Base-by-base conservation (phyloP, 2,329 filamentous ascomycete genomes). In the Hypocreales sp. region DNA sequence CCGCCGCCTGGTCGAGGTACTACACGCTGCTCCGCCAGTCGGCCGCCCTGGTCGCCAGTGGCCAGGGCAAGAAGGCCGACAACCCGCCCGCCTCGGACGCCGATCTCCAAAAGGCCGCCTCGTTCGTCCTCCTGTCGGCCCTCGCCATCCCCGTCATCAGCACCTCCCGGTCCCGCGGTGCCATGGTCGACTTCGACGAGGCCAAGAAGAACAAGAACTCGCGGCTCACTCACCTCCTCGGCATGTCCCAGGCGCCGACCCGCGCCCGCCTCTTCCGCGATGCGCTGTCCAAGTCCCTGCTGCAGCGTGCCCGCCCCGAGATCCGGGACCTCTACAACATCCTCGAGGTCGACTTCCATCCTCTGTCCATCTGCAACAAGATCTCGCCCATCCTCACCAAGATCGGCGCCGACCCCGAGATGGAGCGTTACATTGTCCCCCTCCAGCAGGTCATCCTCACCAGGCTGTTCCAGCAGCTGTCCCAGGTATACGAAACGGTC, bases 111-210 rank as follows among this genome's bases (percentile, higher is more conserved):
- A 87, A 86, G 59, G 82, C 84, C 33, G 87, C 90, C 12, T 95
- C 90, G 1, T 95, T 93, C 44, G 92, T 98, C 31, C 69, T 98
- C 25, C 64, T 98, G 28, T 93, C 90, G 13, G 87, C 90, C 27
- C 73, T 98, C 29, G 79, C 90, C n/a, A 98, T 98, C 37, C 90
- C 90, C 9, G 90, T 98, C 59, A 98, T 98, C 58, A 98, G 90
- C 72, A 95, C 90, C 24, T 86, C 86, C 16, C 77, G 90, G 46
- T 98, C 90, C 29, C 82, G 90, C 25, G 90, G 90, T 48, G 90
- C 87, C 34, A 75, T 98, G 55, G 80, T 95, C 27, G 90, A 98
- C 54, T 86, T 93, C 32, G 90, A 98, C 42, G 86, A 95, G 60
- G 84, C 82, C 25, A 79, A 80, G 57, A 95, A 93, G 70, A 95